Base-by-base conservation (phyloP, 1,284 basidiomycete genomes). In the Ganoderma leucocontextum region DNA sequence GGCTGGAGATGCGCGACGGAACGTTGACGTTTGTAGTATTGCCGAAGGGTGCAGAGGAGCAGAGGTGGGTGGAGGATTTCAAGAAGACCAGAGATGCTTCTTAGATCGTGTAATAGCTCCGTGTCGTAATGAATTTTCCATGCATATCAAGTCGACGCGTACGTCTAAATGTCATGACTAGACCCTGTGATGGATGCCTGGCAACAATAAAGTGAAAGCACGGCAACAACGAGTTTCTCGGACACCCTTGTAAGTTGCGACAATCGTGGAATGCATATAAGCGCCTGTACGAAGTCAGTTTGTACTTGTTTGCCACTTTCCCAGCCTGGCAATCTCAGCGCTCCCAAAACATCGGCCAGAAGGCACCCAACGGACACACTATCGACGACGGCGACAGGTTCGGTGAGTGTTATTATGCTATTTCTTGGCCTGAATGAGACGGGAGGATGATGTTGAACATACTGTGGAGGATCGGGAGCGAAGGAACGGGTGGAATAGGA, bases 51-150 rank as follows among this genome's bases (percentile, higher is more conserved):
- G 83, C 85, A n/a, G 87, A 87, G 66, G 96, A 98, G 78, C 86
- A 88, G 78, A 88, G 87, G 71, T 99, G 97, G 96, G 87, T 98
- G 36, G 90, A 92, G n/a, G 90, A 94, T 69, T 97, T 91, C 84
- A 99, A 98, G 83, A 85, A 82, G 75, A 82, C 77, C 35, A 80
- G 89, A 76, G 67, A 66, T 13, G 53, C 55, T 58, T 60, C 68
- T 12, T 36, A 67, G 55, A 47, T 17, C 1, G 17, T 13, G n/a
- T 63, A n/a, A n/a, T n/a, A 65, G 42, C 33, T n/a, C 12, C 36
- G 19, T 5, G 35, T 52, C 9, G n/a, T 13, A 15, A 41, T 60
- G 58, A 25, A 41, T 13, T 10, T 39, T 41, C 13, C 22, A n/a
- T 58, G 55, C 33, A 19, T n/a, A 36, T 35, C 55, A 36, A 57